Evolutionary conservation across 2,329 filamentous ascomycete genomes (phyloP).

Genomic region (Fusarium redolens): DNA sequence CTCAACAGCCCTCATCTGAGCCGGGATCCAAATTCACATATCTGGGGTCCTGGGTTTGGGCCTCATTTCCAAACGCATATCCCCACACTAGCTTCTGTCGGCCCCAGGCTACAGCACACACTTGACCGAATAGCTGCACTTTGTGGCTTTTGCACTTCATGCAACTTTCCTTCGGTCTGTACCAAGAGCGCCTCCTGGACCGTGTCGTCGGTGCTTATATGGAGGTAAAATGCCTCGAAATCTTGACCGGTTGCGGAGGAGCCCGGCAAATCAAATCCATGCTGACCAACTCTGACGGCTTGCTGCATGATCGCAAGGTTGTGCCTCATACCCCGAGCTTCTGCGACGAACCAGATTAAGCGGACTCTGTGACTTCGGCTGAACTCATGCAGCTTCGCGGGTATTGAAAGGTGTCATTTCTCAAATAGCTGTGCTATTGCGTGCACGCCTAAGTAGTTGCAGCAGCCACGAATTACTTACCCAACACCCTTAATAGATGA

Average conservation of each 20-base stretch:
- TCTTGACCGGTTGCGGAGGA: constrained; percentile 38
- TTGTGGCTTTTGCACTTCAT: constrained; percentile 31
- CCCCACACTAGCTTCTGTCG: constrained; percentile 7
- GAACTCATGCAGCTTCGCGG: constrained; percentile 29
- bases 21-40: constrained; percentile 9
- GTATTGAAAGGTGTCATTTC: constrained; percentile 12
- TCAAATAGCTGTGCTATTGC: constrained; percentile 17
- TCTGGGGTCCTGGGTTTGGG: constrained; percentile 21
- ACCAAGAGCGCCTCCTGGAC: constrained; percentile 32
- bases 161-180: constrained; percentile 39
- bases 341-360: constrained; percentile 9
- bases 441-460: constrained; percentile 28
- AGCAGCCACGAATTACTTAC: constrained; percentile 18
- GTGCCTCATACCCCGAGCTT: constrained; percentile 13
- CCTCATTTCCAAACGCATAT: constrained; percentile 29
- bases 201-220: constrained; percentile 35
- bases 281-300: constrained; percentile 31
- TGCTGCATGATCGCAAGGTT: constrained; percentile 41
- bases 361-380: constrained; percentile 15
- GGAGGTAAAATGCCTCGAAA: constrained; percentile 20
- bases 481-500: not conserved
- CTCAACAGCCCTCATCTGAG: constrained; percentile 25
- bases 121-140: constrained; percentile 23
- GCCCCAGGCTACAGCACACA: constrained; percentile 10
- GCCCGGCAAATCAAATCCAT: constrained; percentile 28